A percentile compares a stretch with the other conserved stretches of the same genome.
Evolutionary conservation across 371 early-diverging fungal genomes (phyloP).

Genomic region (Coelomomyces lativittatus): DNA sequence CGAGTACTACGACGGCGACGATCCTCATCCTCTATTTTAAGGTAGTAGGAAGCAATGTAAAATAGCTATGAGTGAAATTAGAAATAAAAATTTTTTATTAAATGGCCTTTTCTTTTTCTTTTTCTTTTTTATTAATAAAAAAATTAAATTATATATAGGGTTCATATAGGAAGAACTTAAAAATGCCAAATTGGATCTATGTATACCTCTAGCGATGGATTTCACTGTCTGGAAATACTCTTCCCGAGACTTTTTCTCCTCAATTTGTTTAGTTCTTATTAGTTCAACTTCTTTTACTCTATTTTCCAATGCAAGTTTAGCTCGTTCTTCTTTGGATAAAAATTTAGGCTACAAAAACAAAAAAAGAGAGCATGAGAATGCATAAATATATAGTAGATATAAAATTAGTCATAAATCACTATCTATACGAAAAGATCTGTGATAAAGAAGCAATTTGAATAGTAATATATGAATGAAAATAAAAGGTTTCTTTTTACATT

Average conservation of each 20-base stretch:
- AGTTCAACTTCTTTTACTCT: constrained; percentile 66
- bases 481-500: neutral
- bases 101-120: neutral
- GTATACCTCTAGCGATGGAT: neutral
- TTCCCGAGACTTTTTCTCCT: constrained; percentile 22
- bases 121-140: neutral
- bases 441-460: neutral
- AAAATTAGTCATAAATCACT: neutral
- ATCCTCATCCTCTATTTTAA: neutral
- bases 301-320: constrained; percentile 59
- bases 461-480: neutral
- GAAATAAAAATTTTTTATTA: no score
- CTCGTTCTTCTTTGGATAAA: constrained; percentile 78
- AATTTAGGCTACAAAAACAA: constrained; percentile 44
- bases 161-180: no score
- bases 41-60: no score
- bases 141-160: no score
- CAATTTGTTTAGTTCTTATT: constrained; percentile 33
- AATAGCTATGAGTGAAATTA: no score
- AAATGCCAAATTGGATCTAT: neutral
- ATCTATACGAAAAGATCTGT: neutral
- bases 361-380: neutral
- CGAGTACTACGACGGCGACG: no score
- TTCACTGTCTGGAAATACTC: constrained; percentile 4
- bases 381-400: neutral